Base-by-base conservation (phyloP, 169 alveolate genomes). In the Plasmodium chabaudi region DNA sequence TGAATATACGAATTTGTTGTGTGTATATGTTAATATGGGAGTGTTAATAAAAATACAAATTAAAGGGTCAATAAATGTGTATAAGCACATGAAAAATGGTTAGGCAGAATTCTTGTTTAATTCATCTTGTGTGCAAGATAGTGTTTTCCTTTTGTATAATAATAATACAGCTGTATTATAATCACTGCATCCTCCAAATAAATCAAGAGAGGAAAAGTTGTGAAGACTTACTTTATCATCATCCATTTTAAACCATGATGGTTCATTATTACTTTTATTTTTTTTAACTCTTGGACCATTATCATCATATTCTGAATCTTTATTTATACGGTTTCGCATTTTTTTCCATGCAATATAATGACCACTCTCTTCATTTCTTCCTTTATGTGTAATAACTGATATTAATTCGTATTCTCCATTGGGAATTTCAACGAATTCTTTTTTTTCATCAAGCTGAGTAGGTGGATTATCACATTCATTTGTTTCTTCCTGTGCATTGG, bases 341-440 rank as follows among this genome's bases (percentile, higher is more conserved):
- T 87, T 94, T 67, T 95, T 75, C 99, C 99, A 98, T 25, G 99
- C 98, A 55, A 98, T 97, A 90, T 98, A 98, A 90, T 98, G 99
- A 1, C 99, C 99, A 51, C 98, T 97, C 74, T 98, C 99, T 57
- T 99, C 98, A 42, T 98, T 95, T 89, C 99, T 95, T 13, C 99
- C 99, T 93, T 98, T 98, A 88, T 98, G 99, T 42, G 99, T 98
- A 17, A 98, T 97, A 15, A 98, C 97, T 12, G 98, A 96, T 49
- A 96, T 94, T 71, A 98, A 92, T 92, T 97, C 97, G 73, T 97
- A 98, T 72, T 95, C 95, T 27, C 99, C 99, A 23, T 98, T 96
- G 9, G 79, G 69, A 9, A 79, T 44, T 64, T 77, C 77, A 3
- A 53, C 53, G 1, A 49, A 9, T 27, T 77, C 77, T n/a, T 47